phyloP scores from a whole-genome alignment of 228 moss, liverwort and hornwort genomes.

The Sphagnum fallax region DNA sequence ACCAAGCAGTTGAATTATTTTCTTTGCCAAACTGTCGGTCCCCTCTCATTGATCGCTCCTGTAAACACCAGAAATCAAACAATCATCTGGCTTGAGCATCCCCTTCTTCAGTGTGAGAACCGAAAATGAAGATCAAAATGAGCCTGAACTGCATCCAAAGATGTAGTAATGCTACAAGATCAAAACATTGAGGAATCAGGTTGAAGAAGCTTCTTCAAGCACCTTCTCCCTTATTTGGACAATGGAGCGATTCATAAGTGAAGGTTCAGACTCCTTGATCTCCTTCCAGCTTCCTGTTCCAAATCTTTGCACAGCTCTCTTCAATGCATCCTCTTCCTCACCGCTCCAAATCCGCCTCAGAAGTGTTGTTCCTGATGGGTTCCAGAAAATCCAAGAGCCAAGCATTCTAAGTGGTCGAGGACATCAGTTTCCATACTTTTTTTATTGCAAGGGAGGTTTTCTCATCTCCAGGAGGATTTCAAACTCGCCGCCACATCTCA shows the following conservation, averaged over 20 bases:
- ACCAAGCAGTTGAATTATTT: conserved; percentile 34
- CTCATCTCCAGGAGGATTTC: too few relatives aligned
- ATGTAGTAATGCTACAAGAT: background rate
- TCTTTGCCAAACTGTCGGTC: conserved; percentile 47
- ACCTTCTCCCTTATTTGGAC: conserved; percentile 50
- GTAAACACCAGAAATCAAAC: background rate
- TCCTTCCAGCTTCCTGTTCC: conserved; percentile 52
- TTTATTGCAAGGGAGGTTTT: too few relatives aligned
- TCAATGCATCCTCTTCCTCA: conserved; percentile 48
- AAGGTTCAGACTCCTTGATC: conserved; percentile 42
- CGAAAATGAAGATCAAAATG: background rate
- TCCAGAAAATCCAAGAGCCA: too few relatives aligned
- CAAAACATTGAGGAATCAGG: background rate
- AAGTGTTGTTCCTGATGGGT: too few relatives aligned
- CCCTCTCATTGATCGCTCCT: conserved; percentile 48
- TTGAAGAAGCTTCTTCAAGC: conserved; percentile 1
- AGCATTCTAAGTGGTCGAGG: too few relatives aligned
- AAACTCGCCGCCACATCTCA: too few relatives aligned
- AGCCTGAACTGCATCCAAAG: background rate
- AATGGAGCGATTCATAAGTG: conserved; percentile 28
- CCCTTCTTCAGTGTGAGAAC: too few relatives aligned
- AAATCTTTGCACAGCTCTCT: conserved; percentile 31
- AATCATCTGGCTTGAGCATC: background rate
- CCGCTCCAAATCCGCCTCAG: conserved; percentile 27
- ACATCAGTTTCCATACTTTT: too few relatives aligned